Percentiles rank a stretch among this genome's conserved stretches.
These are phyloP conservation scores for Cucurbitaria berberidis DNA, from an alignment of 2,329 filamentous ascomycete genomes.

Conservation along the genomic window DNA sequence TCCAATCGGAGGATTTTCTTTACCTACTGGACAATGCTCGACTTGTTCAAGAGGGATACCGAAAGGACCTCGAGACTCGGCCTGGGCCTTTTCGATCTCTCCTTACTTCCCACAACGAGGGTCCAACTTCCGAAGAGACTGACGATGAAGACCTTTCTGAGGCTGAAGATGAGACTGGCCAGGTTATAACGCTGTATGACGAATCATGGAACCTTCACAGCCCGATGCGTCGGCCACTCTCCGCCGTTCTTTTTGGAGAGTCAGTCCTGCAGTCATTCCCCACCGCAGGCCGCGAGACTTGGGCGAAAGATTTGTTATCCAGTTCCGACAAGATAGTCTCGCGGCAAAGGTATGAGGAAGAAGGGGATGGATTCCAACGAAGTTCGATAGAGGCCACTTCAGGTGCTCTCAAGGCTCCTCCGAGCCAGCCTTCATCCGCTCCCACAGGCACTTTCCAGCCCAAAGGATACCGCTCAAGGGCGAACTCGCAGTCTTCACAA, in stretches of 20 bases:
- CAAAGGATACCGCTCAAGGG: conserved; percentile 7
- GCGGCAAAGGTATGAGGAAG: conserved; percentile 4
- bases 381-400: neutral
- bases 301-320: neutral
- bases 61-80: conserved; percentile 59
- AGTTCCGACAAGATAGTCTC: neutral
- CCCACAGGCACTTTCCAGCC: neutral
- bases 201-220: conserved; percentile 17
- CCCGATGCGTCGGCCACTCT: conserved; percentile 22
- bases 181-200: conserved; percentile 24
- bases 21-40: conserved; percentile 76
- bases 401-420: neutral
- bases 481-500: conserved; percentile 3
- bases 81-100: conserved; percentile 54
- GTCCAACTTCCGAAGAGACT: conserved; percentile 2
- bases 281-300: neutral
- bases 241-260: conserved; percentile 24
- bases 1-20: conserved; percentile 73
- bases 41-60: conserved; percentile 73
- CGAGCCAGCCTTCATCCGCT: neutral
- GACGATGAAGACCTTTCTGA: conserved; percentile 8
- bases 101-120: conserved; percentile 16
- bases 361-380: neutral
- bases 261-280: conserved; percentile 25
- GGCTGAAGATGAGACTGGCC: conserved; percentile 18